Percentiles rank a stretch among this genome's conserved stretches.
These are phyloP conservation scores for Acidiella bohemica DNA, from an alignment of 495 filamentous ascomycete species.

Conservation along the genomic window DNA sequence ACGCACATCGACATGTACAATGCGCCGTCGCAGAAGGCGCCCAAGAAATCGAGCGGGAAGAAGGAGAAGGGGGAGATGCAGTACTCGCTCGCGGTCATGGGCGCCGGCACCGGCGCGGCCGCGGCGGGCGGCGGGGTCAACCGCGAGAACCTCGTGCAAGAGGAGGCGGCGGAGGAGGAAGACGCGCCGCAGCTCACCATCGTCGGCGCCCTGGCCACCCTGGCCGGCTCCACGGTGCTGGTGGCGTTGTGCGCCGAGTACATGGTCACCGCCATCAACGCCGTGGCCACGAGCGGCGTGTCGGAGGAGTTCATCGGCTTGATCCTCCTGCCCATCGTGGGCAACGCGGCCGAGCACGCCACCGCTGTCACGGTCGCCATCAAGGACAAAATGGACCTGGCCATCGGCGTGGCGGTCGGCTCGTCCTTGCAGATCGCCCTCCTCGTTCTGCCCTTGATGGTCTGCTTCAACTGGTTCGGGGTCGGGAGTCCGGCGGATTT, in stretches of 20 bases:
- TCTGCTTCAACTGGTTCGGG: constrained; percentile 24
- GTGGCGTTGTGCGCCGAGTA: constrained; percentile 84
- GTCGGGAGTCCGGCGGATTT: constrained; percentile 16
- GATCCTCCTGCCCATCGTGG: constrained; percentile 26
- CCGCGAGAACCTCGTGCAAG: constrained; percentile 34
- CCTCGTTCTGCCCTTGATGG: constrained; percentile 22
- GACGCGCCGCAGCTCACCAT: constrained; percentile 64
- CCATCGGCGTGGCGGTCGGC: constrained; percentile 24
- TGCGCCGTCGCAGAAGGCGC: constrained; percentile 53
- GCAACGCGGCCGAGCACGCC: constrained; percentile 25
- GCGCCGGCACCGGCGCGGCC: constrained; percentile 36
- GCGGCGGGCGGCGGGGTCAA: constrained; percentile 32
- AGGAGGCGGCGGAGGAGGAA: constrained; percentile 44
- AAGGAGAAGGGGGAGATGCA: constrained; percentile 44
- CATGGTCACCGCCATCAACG: constrained; percentile 66
- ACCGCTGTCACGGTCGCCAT: constrained; percentile 23
- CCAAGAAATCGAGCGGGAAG: constrained; percentile 34
- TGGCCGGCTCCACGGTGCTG: constrained; percentile 58
- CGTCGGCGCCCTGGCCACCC: constrained; percentile 52
- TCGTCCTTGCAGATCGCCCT: constrained; percentile 26
- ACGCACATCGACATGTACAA: constrained; percentile 59
- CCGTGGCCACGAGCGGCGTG: constrained; percentile 38
- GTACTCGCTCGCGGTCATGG: constrained; percentile 47
- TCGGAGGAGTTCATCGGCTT: constrained; percentile 25
- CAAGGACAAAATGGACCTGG: constrained; percentile 27